Evolutionary conservation across 2,329 filamentous ascomycete genomes (phyloP).

Genomic region (Colletotrichum salicis): DNA sequence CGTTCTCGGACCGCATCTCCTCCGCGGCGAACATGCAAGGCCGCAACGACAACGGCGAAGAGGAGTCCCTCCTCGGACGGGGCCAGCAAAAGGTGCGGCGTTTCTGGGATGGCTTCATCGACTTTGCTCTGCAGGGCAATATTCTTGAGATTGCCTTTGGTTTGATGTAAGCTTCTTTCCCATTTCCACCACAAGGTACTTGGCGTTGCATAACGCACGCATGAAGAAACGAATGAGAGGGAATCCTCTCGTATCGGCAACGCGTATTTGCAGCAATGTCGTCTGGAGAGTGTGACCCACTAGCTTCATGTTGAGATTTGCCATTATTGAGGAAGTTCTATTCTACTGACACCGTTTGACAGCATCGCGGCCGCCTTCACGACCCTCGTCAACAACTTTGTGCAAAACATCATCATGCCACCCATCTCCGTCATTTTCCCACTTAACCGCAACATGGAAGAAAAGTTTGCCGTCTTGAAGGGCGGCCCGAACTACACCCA

Average conservation of each 20-base stretch:
- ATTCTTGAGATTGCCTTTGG: constrained; percentile 81
- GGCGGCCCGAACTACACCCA: constrained; percentile 64
- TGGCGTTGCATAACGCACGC: too few relatives aligned
- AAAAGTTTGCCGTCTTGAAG: constrained; percentile 76
- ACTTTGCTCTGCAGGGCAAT: constrained; percentile 80
- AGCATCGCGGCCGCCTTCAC: constrained; percentile 79
- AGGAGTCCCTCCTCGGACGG: constrained; percentile 57
- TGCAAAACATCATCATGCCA: constrained; percentile 76
- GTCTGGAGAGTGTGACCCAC: not conserved
- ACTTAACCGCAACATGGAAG: constrained; percentile 76
- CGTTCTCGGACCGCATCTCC: constrained; percentile 23
- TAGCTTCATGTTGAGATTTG: not conserved
- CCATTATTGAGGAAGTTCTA: not conserved
- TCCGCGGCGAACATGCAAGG: constrained; percentile 42
- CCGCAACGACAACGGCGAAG: constrained; percentile 43
- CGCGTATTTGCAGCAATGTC: too few relatives aligned
- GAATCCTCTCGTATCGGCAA: not conserved
- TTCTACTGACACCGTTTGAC: not conserved
- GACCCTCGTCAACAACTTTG: constrained; percentile 76
- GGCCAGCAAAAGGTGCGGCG: constrained; percentile 59
- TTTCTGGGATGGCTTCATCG: constrained; percentile 72
- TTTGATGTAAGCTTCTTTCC: constrained; percentile 68
- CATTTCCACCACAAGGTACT: too few relatives aligned
- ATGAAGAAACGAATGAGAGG: not conserved
- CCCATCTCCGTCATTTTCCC: constrained; percentile 76